These are phyloP conservation scores for Paramecium caudatum DNA, from an alignment of 73 alveolate genomes.

Conservation along the genomic window DNA sequence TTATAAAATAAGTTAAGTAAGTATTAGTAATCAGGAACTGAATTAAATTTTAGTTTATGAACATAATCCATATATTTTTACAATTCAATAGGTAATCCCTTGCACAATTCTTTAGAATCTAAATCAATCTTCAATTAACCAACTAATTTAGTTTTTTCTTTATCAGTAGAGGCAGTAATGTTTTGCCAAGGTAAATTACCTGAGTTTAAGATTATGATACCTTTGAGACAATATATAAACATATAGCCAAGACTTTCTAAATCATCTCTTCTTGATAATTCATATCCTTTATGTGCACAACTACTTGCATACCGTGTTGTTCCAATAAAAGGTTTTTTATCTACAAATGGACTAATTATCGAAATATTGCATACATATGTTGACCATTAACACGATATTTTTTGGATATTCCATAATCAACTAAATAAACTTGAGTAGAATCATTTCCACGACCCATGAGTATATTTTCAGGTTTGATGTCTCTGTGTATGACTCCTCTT, in stretches of 20 bases:
- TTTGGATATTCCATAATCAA: conserved; percentile 93
- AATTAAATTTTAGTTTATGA: conserved; percentile 81
- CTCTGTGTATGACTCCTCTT: conserved; percentile 83
- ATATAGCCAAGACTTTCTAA: conserved; percentile 88
- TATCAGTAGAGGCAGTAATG: conserved; percentile 87
- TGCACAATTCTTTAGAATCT: conserved; percentile 89
- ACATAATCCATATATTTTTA: conserved; percentile 79
- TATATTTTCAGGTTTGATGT: conserved; percentile 89
- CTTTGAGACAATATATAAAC: conserved; percentile 80
- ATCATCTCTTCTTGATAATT: conserved; percentile 91
- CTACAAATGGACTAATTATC: conserved; percentile 67
- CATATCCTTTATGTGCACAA: conserved; percentile 89
- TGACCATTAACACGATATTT: conserved; percentile 64
- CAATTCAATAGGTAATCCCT: conserved; percentile 75
- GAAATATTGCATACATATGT: conserved; percentile 36
- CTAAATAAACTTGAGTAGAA: conserved; percentile 72
- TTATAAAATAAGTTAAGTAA: conserved; percentile 81
- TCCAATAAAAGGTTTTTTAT: conserved; percentile 78
- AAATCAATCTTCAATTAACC: conserved; percentile 88
- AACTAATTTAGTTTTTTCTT: conserved; percentile 92
- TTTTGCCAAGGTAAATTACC: conserved; percentile 97
- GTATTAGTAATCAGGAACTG: conserved; percentile 88
- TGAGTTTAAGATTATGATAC: conserved; percentile 79
- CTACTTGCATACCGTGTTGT: conserved; percentile 88
- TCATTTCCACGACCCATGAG: conserved; percentile 82